These are phyloP conservation scores for Beauveria sp. DNA, from an alignment of 2,329 filamentous ascomycete species.

Conservation along the genomic window DNA sequence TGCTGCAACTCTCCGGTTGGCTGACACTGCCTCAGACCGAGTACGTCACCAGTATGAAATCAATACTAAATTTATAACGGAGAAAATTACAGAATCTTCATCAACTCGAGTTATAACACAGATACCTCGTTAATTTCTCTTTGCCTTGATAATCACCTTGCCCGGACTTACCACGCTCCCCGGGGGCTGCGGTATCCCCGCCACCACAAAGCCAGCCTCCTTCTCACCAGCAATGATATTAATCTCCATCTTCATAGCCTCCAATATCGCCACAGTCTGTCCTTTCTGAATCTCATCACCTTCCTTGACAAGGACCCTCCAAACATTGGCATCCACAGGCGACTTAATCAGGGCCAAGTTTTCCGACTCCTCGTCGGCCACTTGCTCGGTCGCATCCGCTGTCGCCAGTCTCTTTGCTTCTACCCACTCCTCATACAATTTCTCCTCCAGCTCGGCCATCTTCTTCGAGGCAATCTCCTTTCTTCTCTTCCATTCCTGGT, in stretches of 20 bases:
- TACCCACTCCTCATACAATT: constrained; percentile 20
- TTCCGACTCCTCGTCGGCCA: constrained; percentile 9
- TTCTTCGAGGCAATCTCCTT: constrained; percentile 1
- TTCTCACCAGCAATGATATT: constrained; percentile 22
- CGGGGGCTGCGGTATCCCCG: not conserved
- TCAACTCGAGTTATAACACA: not conserved
- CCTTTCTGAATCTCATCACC: constrained; percentile 34
- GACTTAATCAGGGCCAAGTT: constrained; percentile 30
- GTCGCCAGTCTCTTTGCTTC: constrained; percentile 11
- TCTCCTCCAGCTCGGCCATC: constrained; percentile 20
- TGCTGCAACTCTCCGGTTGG: no score
- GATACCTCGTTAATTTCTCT: not conserved
- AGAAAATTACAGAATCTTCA: no score
- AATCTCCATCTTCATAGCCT: constrained; percentile 53
- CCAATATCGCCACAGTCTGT: constrained; percentile 38
- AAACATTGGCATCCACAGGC: constrained; percentile 43
- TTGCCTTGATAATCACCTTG: not conserved
- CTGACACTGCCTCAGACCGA: no score
- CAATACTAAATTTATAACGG: no score
- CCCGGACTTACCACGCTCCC: constrained; percentile 10
- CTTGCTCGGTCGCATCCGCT: constrained; percentile 11
- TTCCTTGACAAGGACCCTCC: constrained; percentile 39
- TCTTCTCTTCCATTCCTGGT: constrained; percentile 15
- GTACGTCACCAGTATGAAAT: no score
- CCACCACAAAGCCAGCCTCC: not conserved